Evolutionary conservation across 75 land plant genomes (phyloP).

Genomic region (Pinus taeda): DNA sequence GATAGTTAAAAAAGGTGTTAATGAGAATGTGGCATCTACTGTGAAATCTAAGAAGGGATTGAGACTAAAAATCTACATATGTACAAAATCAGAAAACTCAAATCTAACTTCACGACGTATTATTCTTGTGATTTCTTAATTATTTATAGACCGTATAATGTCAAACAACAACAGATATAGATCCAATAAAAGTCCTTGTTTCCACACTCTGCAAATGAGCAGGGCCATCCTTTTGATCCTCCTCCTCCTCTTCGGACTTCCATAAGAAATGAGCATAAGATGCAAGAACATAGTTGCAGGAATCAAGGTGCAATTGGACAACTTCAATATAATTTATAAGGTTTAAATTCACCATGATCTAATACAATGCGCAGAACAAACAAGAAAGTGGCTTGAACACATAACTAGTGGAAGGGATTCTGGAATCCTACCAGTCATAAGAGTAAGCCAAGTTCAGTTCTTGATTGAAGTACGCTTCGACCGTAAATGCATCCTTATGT

Average conservation of each 20-base stretch:
- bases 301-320: neutral
- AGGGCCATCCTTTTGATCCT: constrained; percentile 9
- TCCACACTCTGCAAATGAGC: no score
- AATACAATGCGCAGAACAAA: neutral
- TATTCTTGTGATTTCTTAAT: no score
- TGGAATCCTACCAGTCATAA: constrained; percentile 24
- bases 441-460: constrained; percentile 57
- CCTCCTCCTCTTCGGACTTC: constrained; percentile 54
- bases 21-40: no score
- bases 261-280: constrained; percentile 72
- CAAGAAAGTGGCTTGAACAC: neutral
- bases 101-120: no score
- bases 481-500: constrained; percentile 30
- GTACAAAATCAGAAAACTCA: no score
- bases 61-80: no score
- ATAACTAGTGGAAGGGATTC: neutral
- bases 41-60: no score
- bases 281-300: constrained; percentile 54
- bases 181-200: neutral
- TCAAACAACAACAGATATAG: neutral
- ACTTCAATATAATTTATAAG: neutral
- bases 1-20: no score
- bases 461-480: constrained; percentile 45
- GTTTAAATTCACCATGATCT: no score
- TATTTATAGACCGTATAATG: no score